phyloP scores from a whole-genome alignment of 805 yeast genomes.

The Wickerhamiella bombiphila region DNA sequence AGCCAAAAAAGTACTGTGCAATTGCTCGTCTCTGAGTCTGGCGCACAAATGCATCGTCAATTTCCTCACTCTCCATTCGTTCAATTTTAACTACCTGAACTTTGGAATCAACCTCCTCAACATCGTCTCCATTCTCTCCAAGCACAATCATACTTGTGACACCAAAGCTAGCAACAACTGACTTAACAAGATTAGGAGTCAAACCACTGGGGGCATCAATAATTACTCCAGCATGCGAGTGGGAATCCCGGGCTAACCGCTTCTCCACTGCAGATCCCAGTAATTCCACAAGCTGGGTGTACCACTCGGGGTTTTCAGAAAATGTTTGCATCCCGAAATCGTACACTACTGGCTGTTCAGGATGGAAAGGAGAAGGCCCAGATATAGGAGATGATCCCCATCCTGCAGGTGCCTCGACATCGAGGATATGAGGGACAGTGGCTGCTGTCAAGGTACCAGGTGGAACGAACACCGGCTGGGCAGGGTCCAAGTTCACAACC shows the following conservation, averaged over 20 bases:
- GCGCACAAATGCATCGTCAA: slow-evolving; percentile 43
- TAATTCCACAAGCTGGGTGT: slow-evolving; percentile 34
- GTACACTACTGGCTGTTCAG: slow-evolving; percentile 81
- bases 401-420: slow-evolving; percentile 55
- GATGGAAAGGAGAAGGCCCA: slow-evolving; percentile 35
- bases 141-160: slow-evolving; percentile 49
- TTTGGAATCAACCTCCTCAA: not conserved
- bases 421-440: slow-evolving; percentile 65
- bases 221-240: slow-evolving; percentile 39
- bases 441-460: slow-evolving; percentile 83
- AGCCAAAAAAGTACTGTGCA: slow-evolving; percentile 83
- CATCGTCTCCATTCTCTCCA: slow-evolving; percentile 46
- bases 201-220: slow-evolving; percentile 55
- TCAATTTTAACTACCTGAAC: slow-evolving; percentile 46
- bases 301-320: slow-evolving; percentile 42
- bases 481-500: slow-evolving; percentile 66
- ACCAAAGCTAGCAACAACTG: slow-evolving; percentile 43
- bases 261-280: slow-evolving; percentile 34
- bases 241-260: slow-evolving; percentile 36
- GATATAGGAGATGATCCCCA: slow-evolving; percentile 70
- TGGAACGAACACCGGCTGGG: slow-evolving; percentile 49
- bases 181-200: slow-evolving; percentile 31
- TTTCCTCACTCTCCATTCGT: slow-evolving; percentile 18
- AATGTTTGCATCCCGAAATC: slow-evolving; percentile 57
- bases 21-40: slow-evolving; percentile 62